These are phyloP conservation scores for Phialophora chinensis DNA, from an alignment of 2,329 filamentous ascomycete species.

Conservation along the genomic window DNA sequence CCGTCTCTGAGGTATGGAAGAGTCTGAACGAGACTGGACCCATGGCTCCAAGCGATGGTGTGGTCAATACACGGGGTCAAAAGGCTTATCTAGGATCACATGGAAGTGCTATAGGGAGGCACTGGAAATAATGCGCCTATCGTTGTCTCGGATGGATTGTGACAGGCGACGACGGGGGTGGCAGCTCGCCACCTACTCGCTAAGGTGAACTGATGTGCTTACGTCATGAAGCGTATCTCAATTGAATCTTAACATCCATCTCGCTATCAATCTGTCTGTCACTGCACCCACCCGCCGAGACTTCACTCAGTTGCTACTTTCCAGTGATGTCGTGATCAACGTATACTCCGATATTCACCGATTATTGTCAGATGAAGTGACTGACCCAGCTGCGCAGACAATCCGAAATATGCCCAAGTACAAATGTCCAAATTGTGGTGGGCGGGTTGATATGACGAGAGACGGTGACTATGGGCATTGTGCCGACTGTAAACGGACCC, in stretches of 20 bases:
- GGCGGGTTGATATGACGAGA: constrained; percentile 36
- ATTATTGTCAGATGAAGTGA: background rate
- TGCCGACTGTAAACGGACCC: constrained; percentile 32
- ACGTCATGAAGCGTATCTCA: background rate
- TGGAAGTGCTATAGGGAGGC: constrained; percentile 29
- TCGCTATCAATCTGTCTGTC: background rate
- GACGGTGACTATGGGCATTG: constrained; percentile 39
- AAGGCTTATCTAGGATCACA: constrained; percentile 91
- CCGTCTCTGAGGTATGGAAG: constrained; percentile 85
- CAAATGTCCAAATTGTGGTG: constrained; percentile 36
- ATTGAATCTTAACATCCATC: background rate
- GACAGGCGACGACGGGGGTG: no score
- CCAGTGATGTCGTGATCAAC: background rate
- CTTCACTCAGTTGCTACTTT: background rate
- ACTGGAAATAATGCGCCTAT: constrained; percentile 19
- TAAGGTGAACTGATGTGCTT: constrained; percentile 1
- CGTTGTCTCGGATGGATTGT: background rate
- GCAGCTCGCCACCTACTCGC: no score
- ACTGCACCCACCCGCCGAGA: background rate
- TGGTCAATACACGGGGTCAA: constrained; percentile 72
- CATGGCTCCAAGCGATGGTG: background rate
- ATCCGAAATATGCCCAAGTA: constrained; percentile 31
- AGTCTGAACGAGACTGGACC: constrained; percentile 61
- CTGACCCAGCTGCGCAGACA: background rate
- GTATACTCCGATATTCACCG: background rate